Base-by-base conservation (phyloP, 176 grass and related monocot genomes). In the Raddia guianensis region DNA sequence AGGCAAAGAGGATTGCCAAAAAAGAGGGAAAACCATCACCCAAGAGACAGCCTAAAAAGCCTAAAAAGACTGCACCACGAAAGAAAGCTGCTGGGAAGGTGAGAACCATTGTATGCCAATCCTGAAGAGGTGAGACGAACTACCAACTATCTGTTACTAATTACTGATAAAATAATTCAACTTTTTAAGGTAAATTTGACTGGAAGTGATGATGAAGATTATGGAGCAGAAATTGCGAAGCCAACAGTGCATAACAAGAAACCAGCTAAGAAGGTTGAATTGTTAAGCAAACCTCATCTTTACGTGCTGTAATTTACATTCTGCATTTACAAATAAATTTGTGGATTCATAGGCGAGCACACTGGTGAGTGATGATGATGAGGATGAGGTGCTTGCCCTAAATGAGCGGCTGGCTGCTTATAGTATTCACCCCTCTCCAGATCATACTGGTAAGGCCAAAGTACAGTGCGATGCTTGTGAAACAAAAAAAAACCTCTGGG, bases 51-150 rank as follows among this genome's bases (percentile, higher is more conserved):
- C 34, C 70, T n/a, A 99, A 87, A 59, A 95, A 73, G 58, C 34
- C 70, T n/a, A 99, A 87, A 59, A 95, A 93, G 73, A 20, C 79
- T 49, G 32, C 72, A 34, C 71, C 49, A 40, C 46, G 33, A 7
- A 96, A 93, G 73, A 93, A 86, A 83, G 51, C 73, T 40, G 15
- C 73, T 72, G 92, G 87, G 18, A 88, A 89, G 82, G 91, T 90
- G 57, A n/a, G 16, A 33, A 75, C 14, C 0, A 8, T 57, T 9
- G 59, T 21, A 20, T 79, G 52, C 14, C 32, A 60, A n/a, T 57
- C 3, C 16, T 73, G 82, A 2, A 55, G 14, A 45, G 16, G 67
- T 86, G 1, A 55, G 14, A 45, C 70, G 12, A 5, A 9, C 43
- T 67, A 3, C 11, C 3, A 21, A 72, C 35, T 58, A 14, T 64